Conservation (phyloP, 331 rosid genomes). For the Pyrus hybrid region DNA sequence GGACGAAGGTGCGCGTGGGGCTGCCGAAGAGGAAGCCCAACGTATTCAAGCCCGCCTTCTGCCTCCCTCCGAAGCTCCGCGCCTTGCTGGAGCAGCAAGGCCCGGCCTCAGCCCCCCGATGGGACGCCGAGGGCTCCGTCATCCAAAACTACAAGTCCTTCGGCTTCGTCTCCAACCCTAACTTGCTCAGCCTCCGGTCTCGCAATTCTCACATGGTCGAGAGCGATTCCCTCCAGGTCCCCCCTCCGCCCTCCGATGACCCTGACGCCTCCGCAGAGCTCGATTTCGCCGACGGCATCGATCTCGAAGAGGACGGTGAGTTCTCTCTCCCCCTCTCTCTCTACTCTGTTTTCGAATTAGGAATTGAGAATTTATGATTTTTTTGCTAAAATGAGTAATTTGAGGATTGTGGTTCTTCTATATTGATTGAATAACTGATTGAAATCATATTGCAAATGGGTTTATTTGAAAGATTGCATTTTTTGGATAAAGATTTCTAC, state of each 20-base stretch:
- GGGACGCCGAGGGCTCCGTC: constrained; percentile 61
- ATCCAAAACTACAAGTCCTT: constrained; percentile 52
- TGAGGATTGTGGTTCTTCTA: background rate
- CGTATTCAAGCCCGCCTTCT: constrained; percentile 60
- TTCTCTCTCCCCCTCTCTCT: background rate
- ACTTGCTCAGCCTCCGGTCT: constrained; percentile 44
- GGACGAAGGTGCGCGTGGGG: constrained; percentile 62
- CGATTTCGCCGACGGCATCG: constrained; percentile 44
- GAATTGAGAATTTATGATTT: background rate
- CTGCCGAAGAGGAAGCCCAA: constrained; percentile 59
- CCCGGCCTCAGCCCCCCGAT: constrained; percentile 22
- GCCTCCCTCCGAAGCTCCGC: constrained; percentile 66
- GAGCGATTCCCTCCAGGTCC: constrained; percentile 40
- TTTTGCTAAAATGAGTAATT: background rate
- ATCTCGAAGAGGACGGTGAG: constrained; percentile 85
- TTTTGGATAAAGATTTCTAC: background rate
- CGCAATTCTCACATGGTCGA: constrained; percentile 45
- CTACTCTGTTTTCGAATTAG: background rate
- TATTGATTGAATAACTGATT: background rate
- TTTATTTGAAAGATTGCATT: background rate
- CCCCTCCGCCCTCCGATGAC: constrained; percentile 13
- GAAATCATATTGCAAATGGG: background rate
- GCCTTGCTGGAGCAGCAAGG: constrained; percentile 19
- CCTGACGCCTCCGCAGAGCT: background rate
- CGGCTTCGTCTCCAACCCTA: constrained; percentile 59